Base-by-base conservation (phyloP, 1,284 basidiomycete genomes). In the Puccinia hordei region DNA sequence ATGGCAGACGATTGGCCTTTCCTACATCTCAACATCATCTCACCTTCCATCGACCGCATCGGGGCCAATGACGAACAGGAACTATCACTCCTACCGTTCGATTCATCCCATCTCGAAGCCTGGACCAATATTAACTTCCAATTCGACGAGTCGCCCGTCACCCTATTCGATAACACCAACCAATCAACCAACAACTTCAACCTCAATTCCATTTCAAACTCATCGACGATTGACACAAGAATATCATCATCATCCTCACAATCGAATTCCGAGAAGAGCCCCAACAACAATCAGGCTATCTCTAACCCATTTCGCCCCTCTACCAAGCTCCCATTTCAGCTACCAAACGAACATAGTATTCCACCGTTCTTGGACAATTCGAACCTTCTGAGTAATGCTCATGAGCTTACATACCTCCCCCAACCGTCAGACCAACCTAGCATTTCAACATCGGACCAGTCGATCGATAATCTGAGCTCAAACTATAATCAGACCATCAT, bases 1-100 rank as follows among this genome's bases (percentile, higher is more conserved):
- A 80, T 80, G 77, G 55, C 77, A 19, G 55, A 71, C 51, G 69
- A 80, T 30, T 80, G 78, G 78, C 78, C 78, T 19, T 80, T 80
- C 38, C 27, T 80, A 41, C 44, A 73, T 73, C 69, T 80, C 24
- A 80, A 80, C 30, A 38, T 73, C 27, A 73, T 68, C 61, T 68
- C 49, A 17, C 71, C 71, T 49, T 17, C 41, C 15, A 68, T 59
- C 30, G 30, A 57, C 53, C 22, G 44, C 10, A 35, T 33, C 24
- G n/a, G 17, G 17, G 51, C 61, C 30, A 72, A 35, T n/a, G 55
- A 59, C 3, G 24, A 61, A 8, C 68, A 80, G 51, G 77, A 80
- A 17, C 66, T 72, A 12, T 72, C 77, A n/a, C 57, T 80, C 46
- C 41, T 75, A 13, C 73, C 57, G 49, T 68, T 80, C 71, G 44